phyloP scores from a whole-genome alignment of 768 basidiomycete genomes.

The Chalciporus pseudorubinellus region DNA sequence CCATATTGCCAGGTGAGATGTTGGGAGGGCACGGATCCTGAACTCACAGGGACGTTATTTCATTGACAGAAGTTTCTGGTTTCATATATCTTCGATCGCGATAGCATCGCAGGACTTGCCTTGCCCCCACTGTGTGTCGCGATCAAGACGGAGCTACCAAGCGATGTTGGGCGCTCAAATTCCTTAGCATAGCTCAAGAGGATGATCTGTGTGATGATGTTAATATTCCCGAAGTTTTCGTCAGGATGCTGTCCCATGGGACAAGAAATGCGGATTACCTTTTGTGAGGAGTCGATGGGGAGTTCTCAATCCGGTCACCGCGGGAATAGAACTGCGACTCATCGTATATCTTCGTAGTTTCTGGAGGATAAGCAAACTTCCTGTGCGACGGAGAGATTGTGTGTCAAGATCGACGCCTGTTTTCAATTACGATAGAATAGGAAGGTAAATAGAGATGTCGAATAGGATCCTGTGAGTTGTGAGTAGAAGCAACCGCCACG shows the following conservation, averaged over 20 bases:
- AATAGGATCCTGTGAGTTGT: neutral
- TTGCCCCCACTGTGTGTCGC: neutral
- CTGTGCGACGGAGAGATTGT: no score
- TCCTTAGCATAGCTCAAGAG: no score
- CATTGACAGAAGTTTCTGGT: neutral
- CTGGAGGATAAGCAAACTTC: no score
- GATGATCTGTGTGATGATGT: neutral
- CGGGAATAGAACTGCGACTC: neutral
- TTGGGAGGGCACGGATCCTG: neutral
- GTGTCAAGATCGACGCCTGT: neutral
- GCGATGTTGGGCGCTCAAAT: neutral
- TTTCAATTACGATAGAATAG: neutral
- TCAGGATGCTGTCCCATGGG: neutral
- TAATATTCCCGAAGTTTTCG: neutral
- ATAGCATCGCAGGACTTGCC: neutral
- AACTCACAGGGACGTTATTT: neutral
- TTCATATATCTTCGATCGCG: no score
- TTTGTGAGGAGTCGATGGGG: neutral
- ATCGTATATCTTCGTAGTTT: neutral
- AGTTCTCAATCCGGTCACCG: neutral
- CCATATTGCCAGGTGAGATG: no score
- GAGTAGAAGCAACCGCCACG: neutral
- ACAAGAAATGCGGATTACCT: neutral
- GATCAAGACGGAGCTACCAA: neutral
- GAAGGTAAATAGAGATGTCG: neutral